Percentiles rank a stretch among this genome's conserved stretches.
Conservation (phyloP, 2,329 filamentous ascomycete genomes). For the Aquanectria penicillioides region DNA sequence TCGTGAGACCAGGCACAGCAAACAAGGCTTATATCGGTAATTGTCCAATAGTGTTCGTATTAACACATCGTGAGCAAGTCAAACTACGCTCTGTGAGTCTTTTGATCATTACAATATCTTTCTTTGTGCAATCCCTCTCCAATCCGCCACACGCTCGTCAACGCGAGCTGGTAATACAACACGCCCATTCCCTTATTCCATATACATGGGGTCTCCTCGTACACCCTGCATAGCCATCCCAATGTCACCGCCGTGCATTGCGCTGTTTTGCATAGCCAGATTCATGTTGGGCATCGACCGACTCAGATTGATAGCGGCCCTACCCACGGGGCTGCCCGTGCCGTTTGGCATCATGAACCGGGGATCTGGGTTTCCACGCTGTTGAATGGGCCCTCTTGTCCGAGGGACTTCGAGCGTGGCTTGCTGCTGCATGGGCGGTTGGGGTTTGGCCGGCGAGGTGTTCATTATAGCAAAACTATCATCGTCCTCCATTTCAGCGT, state of each 20-base stretch:
- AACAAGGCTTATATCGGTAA: not conserved
- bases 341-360: conserved; percentile 57
- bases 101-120: conserved; percentile 45
- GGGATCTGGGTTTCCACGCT: conserved; percentile 45
- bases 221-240: conserved; percentile 57
- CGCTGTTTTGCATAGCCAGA: conserved; percentile 51
- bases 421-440: conserved; percentile 52
- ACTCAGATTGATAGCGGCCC: conserved; percentile 52
- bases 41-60: conserved; percentile 39
- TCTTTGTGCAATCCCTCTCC: conserved; percentile 18
- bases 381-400: conserved; percentile 51
- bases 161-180: not conserved
- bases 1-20: no score
- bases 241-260: conserved; percentile 56
- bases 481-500: conserved; percentile 67
- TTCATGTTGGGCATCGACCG: conserved; percentile 60
- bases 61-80: conserved; percentile 44
- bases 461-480: conserved; percentile 64
- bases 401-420: conserved; percentile 56
- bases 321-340: conserved; percentile 47
- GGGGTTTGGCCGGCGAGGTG: conserved; percentile 50
- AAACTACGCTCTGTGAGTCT: conserved; percentile 36
- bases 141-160: not conserved
- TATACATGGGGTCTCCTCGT: conserved; percentile 61
- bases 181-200: conserved; percentile 54